Evolutionary conservation across 176 grass and related monocot genomes (phyloP), one percentile per base, ranked within the genome.

Genomic region (Ensete ventricosum): DNA sequence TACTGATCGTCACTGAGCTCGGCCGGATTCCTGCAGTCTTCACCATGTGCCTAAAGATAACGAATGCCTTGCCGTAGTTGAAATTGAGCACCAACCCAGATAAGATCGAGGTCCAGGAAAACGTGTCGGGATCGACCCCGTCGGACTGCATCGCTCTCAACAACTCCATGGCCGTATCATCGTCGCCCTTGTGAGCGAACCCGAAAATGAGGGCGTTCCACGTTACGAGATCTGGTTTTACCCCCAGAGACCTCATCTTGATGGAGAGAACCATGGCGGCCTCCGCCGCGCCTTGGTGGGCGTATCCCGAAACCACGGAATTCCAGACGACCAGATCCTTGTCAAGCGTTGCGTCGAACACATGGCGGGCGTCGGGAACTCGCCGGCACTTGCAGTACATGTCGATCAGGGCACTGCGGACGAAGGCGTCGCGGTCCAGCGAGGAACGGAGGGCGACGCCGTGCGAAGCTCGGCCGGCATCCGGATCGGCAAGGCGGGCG

Each of bases 51-150:
- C 43, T 54, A 75, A 92, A 92, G 81, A 86, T 55, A 8, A 11
- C 17, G 9, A 74, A 71, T 9, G 86, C 90, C 58, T 67, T 76
- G 20, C 21, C 64, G 58, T 89, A 89, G 19, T 78, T 77, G 6
- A 89, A 82, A 75, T 89, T 86, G 63, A 92, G 76, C 67, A 92
- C 77, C 9, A 75, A 77, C 0, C 86, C 86, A 2, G 84, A 84
- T 34, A 92, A 55, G 2, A 86, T 80, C 1, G 90, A 83, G 5
- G 90, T 92, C 86, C 90, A 92, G 2, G 90, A 86, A 73, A 92
- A 64, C 25, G 72, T 79, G 34, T 92, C 86, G 2, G 90, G 86
- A 67, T 23, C 67, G 63, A 86, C 75, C 63, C 84, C 86, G 3
- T 82, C 83, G 11, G 78, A 63, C 50, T 82, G 54, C 86, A 89